Evolutionary conservation across 2,329 filamentous ascomycete genomes (phyloP).

Genomic region (Fusarium compactum): DNA sequence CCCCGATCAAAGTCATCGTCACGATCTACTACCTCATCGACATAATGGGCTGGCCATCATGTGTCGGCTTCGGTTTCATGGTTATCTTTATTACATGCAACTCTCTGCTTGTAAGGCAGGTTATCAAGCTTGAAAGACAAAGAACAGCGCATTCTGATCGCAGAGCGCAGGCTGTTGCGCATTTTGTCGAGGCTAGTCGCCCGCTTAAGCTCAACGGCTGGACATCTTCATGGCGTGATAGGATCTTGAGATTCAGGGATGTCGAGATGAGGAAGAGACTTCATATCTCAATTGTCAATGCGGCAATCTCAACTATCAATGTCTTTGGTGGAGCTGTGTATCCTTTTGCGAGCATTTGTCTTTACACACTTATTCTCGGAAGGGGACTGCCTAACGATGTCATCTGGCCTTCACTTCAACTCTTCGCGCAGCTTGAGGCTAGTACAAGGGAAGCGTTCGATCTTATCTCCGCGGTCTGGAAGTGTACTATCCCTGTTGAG

Average conservation of each 20-base stretch:
- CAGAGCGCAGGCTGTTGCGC: constrained; percentile 82
- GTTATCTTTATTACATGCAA: constrained; percentile 77
- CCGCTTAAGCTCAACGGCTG: constrained; percentile 64
- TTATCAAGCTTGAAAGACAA: constrained; percentile 76
- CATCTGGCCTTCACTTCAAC: constrained; percentile 86
- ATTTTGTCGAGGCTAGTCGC: constrained; percentile 88
- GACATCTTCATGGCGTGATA: constrained; percentile 53
- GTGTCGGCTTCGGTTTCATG: constrained; percentile 78
- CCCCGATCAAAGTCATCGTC: constrained; percentile 80
- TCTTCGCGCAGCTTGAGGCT: constrained; percentile 80
- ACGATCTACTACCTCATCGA: constrained; percentile 73
- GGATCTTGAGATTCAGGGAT: constrained; percentile 53
- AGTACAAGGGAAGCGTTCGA: constrained; percentile 80
- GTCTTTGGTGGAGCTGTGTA: constrained; percentile 79
- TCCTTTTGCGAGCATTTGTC: constrained; percentile 83
- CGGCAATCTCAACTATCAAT: constrained; percentile 75
- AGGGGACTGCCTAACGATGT: constrained; percentile 80
- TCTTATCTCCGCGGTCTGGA: constrained; percentile 80
- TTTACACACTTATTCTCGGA: constrained; percentile 79
- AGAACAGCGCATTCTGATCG: constrained; percentile 81
- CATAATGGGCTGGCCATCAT: constrained; percentile 83
- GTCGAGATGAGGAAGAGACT: constrained; percentile 55
- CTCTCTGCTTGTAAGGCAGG: constrained; percentile 71
- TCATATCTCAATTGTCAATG: constrained; percentile 52
- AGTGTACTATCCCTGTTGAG: constrained; percentile 83